Base-by-base conservation (phyloP, 805 yeast species). In the Wickerhamomyces alni region DNA sequence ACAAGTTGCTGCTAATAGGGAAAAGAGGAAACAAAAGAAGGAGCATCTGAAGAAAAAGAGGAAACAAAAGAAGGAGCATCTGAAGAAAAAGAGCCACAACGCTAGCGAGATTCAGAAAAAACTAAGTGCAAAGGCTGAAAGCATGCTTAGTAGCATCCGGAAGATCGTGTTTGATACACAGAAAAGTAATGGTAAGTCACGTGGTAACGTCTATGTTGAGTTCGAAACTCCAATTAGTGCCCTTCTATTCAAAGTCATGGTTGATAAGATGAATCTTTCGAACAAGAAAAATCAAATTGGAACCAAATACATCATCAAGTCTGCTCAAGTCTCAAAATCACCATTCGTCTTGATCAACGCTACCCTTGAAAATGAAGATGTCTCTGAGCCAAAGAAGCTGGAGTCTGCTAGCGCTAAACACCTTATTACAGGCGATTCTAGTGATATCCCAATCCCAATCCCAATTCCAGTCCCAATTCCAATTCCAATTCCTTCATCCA, bases 161-260 rank as follows among this genome's bases (percentile, higher is more conserved):
- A 24, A 3, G 1, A 21, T 48, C 4, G 30, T 34, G 2, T 48
- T 48, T 30, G 52, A 48, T 30, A 42, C 31, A 4, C 43, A 44
- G 31, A 39, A 46, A 17, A 46, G 48, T 35, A 48, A 42, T 27
- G 50, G 50, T 24, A 37, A 44, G 30, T 42, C 51, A 10, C 38
- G 47, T 15, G 49, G 48, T 15, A 48, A 44, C 24, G 47, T 33
- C n/a, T 46, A 48, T 28, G 27, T 48, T 25, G 44, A 42, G 31
- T 47, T 48, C 33, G 18, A 29, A 7, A 30, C 43, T 15, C 32
- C 41, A 5, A 30, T 47, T 2, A 30, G 26, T 33, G 49, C 51
- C 16, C 25, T 45, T 13, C 33, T 48, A 13, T 47, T 48, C 38
- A 42, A 47, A 31, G 42, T 43, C 12, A 11, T 46, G 24, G 36